These are phyloP conservation scores for Lipomyces mesembrius DNA, from an alignment of 805 yeast species.

Conservation along the genomic window DNA sequence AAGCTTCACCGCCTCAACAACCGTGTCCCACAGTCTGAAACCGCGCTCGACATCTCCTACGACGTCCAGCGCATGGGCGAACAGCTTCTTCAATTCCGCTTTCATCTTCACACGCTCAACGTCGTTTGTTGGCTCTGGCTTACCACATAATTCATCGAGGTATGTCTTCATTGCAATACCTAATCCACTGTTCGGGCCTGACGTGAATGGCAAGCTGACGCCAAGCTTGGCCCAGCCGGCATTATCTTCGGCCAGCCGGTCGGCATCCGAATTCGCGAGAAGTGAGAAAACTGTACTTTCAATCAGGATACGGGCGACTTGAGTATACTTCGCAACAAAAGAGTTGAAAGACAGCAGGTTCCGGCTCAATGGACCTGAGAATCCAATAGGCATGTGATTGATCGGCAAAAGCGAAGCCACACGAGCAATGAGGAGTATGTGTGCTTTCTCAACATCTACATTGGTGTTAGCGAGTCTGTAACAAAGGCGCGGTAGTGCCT, in stretches of 20 bases:
- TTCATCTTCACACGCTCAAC: conserved; percentile 25
- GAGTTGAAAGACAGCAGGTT: conserved; percentile 70
- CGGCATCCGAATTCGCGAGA: conserved; percentile 61
- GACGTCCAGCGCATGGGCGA: conserved; percentile 42
- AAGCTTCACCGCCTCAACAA: conserved; percentile 35
- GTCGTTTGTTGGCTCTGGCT: conserved; percentile 29
- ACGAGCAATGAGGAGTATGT: conserved; percentile 54
- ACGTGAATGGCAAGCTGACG: conserved; percentile 63
- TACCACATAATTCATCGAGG: conserved; percentile 49
- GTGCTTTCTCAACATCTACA: conserved; percentile 42
- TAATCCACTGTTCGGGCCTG: conserved; percentile 63
- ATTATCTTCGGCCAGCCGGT: conserved; percentile 54
- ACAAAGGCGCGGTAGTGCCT: not conserved
- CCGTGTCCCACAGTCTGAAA: conserved; percentile 43
- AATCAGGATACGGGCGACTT: conserved; percentile 57
- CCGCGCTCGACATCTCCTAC: conserved; percentile 39
- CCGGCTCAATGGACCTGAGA: conserved; percentile 73
- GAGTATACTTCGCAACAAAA: conserved; percentile 58
- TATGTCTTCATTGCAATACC: conserved; percentile 64
- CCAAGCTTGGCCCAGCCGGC: conserved; percentile 58
- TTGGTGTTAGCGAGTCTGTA: not conserved
- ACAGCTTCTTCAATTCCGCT: conserved; percentile 35
- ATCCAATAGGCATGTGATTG: conserved; percentile 58
- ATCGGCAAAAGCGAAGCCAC: conserved; percentile 54
- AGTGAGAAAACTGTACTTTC: conserved; percentile 58